Base-by-base conservation (phyloP, 371 early-diverging fungal genomes). In the Mortierella sp. region DNA sequence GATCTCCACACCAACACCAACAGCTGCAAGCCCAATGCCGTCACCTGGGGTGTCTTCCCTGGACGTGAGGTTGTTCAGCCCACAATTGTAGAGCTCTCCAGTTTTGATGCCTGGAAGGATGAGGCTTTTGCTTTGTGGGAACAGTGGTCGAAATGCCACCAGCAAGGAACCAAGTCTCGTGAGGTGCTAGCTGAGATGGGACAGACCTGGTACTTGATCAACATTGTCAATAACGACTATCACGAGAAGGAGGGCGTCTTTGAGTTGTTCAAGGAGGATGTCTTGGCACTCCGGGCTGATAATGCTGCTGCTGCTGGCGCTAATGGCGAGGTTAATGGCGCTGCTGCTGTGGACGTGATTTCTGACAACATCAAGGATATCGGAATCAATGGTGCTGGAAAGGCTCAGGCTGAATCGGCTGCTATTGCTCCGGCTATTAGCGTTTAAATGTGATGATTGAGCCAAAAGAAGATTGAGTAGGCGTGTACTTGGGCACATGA, bases 31-130 rank as follows among this genome's bases (percentile, higher is more conserved):
- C 94, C 96, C 39, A 97, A 96, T 72, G 97, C 98, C n/a, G 96
- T 98, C 26, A 97, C 98, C 4, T 98, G 98, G 98, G 98, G 98
- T 70, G 97, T 97, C 32, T 97, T 98, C 93, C 97, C 97, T 11
- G 96, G 96, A 47, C 96, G 96, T 77, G 98, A 98, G 76, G 95
- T 98, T 70, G 88, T 97, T 51, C 98, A 98, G 83, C 97, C 97
- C 35, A 98, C 98, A 14, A 92, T 98, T 78, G 97, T 97, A 49
- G 98, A 98, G 75, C 83, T 91, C 45, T 87, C 87, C 63, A 92
- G 93, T 61, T 98, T 98, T 83, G 89, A 96, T 87, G 97, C 97
- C 3, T 98, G 98, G 98, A 83, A 90, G 84, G 90, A 93, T 39
- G 98, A 98, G 72, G 97, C 97, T 0, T 97, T 93, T 84, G 90